These are phyloP conservation scores for Cyberlindnera mrakii DNA, from an alignment of 805 yeast genomes.

Conservation along the genomic window DNA sequence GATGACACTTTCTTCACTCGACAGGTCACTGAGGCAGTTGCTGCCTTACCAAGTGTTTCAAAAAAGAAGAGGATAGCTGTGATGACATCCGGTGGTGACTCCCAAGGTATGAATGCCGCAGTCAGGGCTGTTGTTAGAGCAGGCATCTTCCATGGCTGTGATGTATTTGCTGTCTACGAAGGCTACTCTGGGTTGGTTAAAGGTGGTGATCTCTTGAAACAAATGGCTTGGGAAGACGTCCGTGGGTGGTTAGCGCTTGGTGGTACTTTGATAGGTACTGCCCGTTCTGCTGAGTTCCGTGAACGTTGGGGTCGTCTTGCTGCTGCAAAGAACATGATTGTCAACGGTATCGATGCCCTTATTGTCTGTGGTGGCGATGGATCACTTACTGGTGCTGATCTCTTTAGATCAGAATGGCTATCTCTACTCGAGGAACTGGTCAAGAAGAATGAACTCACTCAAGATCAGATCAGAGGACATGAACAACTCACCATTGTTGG, in stretches of 20 bases:
- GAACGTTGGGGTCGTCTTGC: conserved; percentile 78
- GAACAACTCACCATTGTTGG: conserved; percentile 83
- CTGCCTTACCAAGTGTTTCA: not conserved
- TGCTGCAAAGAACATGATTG: conserved; percentile 81
- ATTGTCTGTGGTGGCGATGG: conserved; percentile 99
- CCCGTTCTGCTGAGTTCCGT: conserved; percentile 80
- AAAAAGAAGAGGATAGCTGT: conserved; percentile 64
- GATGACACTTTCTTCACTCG: conserved; percentile 14
- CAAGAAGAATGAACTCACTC: conserved; percentile 47
- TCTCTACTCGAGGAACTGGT: conserved; percentile 69
- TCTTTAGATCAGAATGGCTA: conserved; percentile 94
- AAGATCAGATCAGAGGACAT: conserved; percentile 54
- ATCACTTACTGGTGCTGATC: conserved; percentile 94
- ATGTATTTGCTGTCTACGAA: conserved; percentile 85
- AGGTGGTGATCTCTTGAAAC: conserved; percentile 75
- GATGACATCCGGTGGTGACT: conserved; percentile 98
- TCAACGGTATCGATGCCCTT: conserved; percentile 87
- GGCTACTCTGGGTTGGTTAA: conserved; percentile 91
- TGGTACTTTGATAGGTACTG: conserved; percentile 96
- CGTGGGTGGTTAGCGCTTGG: conserved; percentile 91
- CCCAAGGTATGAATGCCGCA: conserved; percentile 97
- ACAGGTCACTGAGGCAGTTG: not conserved
- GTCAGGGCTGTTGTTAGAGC: conserved; percentile 95
- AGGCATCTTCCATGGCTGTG: conserved; percentile 82
- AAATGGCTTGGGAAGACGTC: conserved; percentile 90